Percentiles rank a stretch among this genome's conserved stretches.
phyloP scores from a whole-genome alignment of 1,284 basidiomycete genomes.

The Puccinia polysora region DNA sequence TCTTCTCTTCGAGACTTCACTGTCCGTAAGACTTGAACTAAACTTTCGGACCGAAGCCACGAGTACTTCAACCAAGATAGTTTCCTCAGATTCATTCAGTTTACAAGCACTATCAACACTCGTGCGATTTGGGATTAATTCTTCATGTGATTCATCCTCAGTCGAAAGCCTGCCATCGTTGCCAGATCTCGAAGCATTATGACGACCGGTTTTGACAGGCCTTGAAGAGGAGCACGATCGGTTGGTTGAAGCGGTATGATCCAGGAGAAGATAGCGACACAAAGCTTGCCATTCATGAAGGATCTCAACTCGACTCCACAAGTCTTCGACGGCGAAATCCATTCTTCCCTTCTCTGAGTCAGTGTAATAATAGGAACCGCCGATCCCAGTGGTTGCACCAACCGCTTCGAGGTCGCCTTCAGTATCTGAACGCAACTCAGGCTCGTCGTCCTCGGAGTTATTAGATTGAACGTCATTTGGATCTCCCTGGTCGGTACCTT shows the following conservation, averaged over 20 bases:
- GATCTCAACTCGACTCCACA: slow-evolving; percentile 72
- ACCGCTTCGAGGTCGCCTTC: slow-evolving; percentile 43
- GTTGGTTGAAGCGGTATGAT: slow-evolving; percentile 66
- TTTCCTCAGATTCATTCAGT: slow-evolving; percentile 74
- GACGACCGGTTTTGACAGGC: slow-evolving; percentile 50
- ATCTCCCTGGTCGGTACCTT: neutral
- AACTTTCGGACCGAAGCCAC: slow-evolving; percentile 62
- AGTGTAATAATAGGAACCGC: slow-evolving; percentile 21
- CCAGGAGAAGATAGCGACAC: slow-evolving; percentile 74
- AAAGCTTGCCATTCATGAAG: slow-evolving; percentile 77
- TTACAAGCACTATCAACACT: slow-evolving; percentile 54
- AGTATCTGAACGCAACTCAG: neutral
- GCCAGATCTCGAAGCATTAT: slow-evolving; percentile 51
- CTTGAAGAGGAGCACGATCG: slow-evolving; percentile 47
- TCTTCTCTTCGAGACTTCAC: slow-evolving; percentile 7
- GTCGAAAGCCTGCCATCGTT: slow-evolving; percentile 45
- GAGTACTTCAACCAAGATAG: slow-evolving; percentile 72
- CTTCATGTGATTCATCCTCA: neutral
- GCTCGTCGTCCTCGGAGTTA: slow-evolving; percentile 28
- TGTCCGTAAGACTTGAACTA: slow-evolving; percentile 61
- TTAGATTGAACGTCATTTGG: slow-evolving; percentile 10
- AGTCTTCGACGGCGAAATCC: slow-evolving; percentile 75
- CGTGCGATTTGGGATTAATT: neutral
- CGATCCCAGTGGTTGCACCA: slow-evolving; percentile 31
- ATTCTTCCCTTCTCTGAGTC: slow-evolving; percentile 48